phyloP scores from a whole-genome alignment of 176 grass and related monocot species.

The Otatea glauca region DNA sequence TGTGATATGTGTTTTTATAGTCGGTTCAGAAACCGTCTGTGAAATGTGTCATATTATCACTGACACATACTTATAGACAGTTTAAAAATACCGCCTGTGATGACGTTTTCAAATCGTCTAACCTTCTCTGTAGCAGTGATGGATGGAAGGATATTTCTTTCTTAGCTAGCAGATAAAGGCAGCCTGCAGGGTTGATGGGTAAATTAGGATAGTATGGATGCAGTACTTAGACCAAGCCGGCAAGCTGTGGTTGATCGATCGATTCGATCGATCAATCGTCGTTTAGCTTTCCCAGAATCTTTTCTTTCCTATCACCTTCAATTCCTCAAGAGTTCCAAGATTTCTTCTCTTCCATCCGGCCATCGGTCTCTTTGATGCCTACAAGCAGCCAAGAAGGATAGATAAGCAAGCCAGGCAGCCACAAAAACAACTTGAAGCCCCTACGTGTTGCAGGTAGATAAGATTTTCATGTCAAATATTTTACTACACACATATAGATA shows the following conservation, averaged over 20 bases:
- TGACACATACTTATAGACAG: too few relatives aligned
- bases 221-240: background rate
- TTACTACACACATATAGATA: conserved; percentile 30
- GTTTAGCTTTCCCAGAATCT: conserved; percentile 48
- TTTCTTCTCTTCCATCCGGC: conserved; percentile 15
- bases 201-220: background rate
- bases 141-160: conserved; percentile 31
- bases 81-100: too few relatives aligned
- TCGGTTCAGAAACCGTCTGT: too few relatives aligned
- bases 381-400: background rate
- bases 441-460: conserved; percentile 33
- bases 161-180: background rate
- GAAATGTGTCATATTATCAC: too few relatives aligned
- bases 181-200: background rate
- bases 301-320: conserved; percentile 44
- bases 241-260: background rate
- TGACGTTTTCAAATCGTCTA: too few relatives aligned
- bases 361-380: background rate
- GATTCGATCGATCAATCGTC: background rate
- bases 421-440: conserved; percentile 51
- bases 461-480: conserved; percentile 36
- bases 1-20: too few relatives aligned
- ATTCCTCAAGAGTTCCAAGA: conserved; percentile 16
- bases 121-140: too few relatives aligned
- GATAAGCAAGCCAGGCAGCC: conserved; percentile 49